A percentile compares a stretch with the other conserved stretches of the same genome.
phyloP scores from a whole-genome alignment of 2,329 filamentous ascomycete species.

The Clonostachys byssicola region DNA sequence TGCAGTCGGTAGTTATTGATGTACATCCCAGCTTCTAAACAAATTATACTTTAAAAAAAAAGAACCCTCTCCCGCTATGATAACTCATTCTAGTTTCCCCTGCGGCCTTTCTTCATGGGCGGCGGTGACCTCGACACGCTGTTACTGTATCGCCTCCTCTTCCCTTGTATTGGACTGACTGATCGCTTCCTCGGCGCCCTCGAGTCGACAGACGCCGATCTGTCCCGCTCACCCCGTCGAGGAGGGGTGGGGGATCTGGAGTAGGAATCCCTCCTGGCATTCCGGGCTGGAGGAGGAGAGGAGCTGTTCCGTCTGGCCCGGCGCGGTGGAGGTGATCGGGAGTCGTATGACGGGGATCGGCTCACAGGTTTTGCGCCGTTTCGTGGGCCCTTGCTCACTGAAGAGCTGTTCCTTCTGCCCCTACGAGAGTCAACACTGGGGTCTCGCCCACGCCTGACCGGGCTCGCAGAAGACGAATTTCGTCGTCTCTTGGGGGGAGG shows the following conservation, averaged over 20 bases:
- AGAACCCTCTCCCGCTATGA: not conserved
- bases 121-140: slow-evolving; percentile 14
- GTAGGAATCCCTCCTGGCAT: slow-evolving; percentile 3
- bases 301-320: slow-evolving; percentile 7
- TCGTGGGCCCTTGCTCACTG: slow-evolving; percentile 18
- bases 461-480: slow-evolving; percentile 11
- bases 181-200: slow-evolving; percentile 1
- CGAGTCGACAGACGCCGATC: slow-evolving; percentile 2
- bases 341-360: slow-evolving; percentile 24
- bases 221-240: slow-evolving; percentile 1
- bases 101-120: slow-evolving; percentile 12
- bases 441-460: slow-evolving; percentile 3
- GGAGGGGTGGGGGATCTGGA: slow-evolving; percentile 12
- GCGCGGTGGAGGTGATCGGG: slow-evolving; percentile 16
- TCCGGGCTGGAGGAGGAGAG: not conserved
- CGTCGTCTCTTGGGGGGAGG: slow-evolving; percentile 12
- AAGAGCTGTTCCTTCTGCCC: slow-evolving; percentile 23
- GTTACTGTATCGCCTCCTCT: slow-evolving; percentile 11
- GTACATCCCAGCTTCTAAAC: not conserved
- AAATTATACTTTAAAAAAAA: not conserved
- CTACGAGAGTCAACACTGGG: not conserved
- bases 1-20: not conserved
- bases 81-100: not conserved
- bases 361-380: slow-evolving; percentile 13
- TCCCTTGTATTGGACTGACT: slow-evolving; percentile 6